phyloP scores from a whole-genome alignment of 2,329 filamentous ascomycete species.

The Pezizomycotina sp. region DNA sequence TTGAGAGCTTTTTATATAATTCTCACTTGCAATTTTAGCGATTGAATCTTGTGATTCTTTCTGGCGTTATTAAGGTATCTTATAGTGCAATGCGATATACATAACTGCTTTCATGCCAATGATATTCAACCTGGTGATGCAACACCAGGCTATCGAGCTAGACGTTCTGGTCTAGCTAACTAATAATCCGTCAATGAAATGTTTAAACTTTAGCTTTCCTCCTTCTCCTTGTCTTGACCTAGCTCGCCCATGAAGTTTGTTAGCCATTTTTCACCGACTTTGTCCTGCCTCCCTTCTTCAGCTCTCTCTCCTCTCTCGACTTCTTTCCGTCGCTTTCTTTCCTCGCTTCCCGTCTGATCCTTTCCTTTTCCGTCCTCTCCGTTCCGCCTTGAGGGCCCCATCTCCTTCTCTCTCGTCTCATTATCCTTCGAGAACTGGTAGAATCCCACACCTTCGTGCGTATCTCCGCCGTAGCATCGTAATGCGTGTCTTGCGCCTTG shows the following conservation, averaged over 20 bases:
- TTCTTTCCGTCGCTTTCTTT: constrained; percentile 37
- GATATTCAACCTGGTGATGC: no score
- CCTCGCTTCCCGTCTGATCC: constrained; percentile 41
- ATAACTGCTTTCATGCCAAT: no score
- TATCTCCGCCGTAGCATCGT: constrained; percentile 70
- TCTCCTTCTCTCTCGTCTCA: constrained; percentile 50
- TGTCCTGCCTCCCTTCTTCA: constrained; percentile 41
- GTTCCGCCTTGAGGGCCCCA: constrained; percentile 54
- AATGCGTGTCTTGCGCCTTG: constrained; percentile 68
- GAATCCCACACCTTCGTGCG: constrained; percentile 75
- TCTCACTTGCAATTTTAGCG: neutral
- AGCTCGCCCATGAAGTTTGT: constrained; percentile 36
- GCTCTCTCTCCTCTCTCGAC: constrained; percentile 30
- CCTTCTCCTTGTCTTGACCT: constrained; percentile 7
- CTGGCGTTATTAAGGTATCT: no score
- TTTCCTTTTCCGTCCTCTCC: constrained; percentile 49
- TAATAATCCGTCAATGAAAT: constrained; percentile 5
- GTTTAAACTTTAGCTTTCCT: constrained; percentile 3
- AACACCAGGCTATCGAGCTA: neutral
- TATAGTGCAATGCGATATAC: no score
- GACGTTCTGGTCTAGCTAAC: neutral
- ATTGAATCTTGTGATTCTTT: neutral
- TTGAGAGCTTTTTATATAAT: constrained; percentile 3
- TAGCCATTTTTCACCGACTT: constrained; percentile 57
- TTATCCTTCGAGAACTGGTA: constrained; percentile 74